phyloP scores from a whole-genome alignment of 768 basidiomycete species.

The Phanerodontia chrysosporium region DNA sequence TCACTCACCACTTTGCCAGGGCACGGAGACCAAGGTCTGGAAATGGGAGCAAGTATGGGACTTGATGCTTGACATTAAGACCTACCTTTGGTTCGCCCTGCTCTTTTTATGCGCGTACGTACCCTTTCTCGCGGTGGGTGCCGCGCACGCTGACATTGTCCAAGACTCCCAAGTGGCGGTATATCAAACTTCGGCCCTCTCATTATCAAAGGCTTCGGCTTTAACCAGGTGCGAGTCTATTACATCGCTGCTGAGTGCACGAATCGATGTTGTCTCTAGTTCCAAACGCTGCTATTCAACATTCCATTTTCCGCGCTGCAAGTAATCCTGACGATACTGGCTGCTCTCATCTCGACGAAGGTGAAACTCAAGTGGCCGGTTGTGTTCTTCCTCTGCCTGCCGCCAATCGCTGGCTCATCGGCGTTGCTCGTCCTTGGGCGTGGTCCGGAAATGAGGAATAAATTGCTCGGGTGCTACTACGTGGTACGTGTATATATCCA shows the following conservation, averaged over 20 bases:
- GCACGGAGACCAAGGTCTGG: conserved; percentile 41
- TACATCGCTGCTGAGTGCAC: not conserved
- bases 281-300: conserved; percentile 44
- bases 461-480: conserved; percentile 36
- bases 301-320: conserved; percentile 43
- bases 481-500: conserved; percentile 27
- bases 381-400: conserved; percentile 32
- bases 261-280: conserved; percentile 13
- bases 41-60: conserved; percentile 42
- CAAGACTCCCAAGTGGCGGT: conserved; percentile 35
- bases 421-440: conserved; percentile 33
- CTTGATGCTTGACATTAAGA: conserved; percentile 35
- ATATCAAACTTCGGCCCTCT: conserved; percentile 41
- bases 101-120: conserved; percentile 37
- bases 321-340: conserved; percentile 32
- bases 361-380: conserved; percentile 39
- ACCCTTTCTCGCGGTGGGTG: not conserved
- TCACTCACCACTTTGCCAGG: conserved; percentile 16
- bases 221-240: conserved; percentile 22
- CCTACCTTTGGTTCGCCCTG: conserved; percentile 38
- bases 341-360: conserved; percentile 33
- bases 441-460: conserved; percentile 24
- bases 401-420: conserved; percentile 35
- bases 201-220: conserved; percentile 41
- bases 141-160: not conserved